Evolutionary conservation across 768 basidiomycete genomes (phyloP), one percentile per base, ranked within the genome.

Genomic region (Sutorius australiensis): DNA sequence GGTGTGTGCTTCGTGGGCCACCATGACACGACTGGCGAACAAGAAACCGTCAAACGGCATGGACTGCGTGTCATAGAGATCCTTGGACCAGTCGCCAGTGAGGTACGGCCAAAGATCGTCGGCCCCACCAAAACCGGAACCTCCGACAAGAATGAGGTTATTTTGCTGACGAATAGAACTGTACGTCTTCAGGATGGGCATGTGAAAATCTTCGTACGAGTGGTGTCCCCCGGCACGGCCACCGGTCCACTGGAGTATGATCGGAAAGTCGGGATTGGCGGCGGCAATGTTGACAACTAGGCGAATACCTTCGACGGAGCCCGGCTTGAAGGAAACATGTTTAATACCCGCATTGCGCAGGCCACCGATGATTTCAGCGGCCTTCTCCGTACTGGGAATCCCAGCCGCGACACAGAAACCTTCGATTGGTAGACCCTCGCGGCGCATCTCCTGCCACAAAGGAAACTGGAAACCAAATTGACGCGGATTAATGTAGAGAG

Each of bases 321-420:
- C 95, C 21, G 97, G 97, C 77, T 99, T 99, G 84, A 98, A 97
- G 0, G 94, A 81, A 57, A 99, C 84, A 67, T 99, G 97, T 72
- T 89, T 91, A 71, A 98, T 95, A 21, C 95, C 95, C 46, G 89
- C 88, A 31, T 68, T 73, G 61, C 80, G 81, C 44, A 99, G 75
- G 3, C 86, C 91, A 13, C 78, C 82, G 59, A 98, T 97, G 72
- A 99, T 98, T 72, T 98, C 95, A 41, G 86, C 86, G 2, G 95
- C 95, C 73, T 98, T 99, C 73, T 98, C 97, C 2, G 92, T 92
- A 61, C 82, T 89, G 9, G 97, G 97, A 61, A 99, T 91, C 65
- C 95, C 97, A 42, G 97, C 97, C 37, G 95, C 97, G 54, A 98
- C 92, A 67, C 95, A 98, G 74, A 99, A 95, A n/a, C 97, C 97